These are phyloP conservation scores for Aspergillus bombycis DNA, from an alignment of 2,329 filamentous ascomycete genomes.

Conservation along the genomic window DNA sequence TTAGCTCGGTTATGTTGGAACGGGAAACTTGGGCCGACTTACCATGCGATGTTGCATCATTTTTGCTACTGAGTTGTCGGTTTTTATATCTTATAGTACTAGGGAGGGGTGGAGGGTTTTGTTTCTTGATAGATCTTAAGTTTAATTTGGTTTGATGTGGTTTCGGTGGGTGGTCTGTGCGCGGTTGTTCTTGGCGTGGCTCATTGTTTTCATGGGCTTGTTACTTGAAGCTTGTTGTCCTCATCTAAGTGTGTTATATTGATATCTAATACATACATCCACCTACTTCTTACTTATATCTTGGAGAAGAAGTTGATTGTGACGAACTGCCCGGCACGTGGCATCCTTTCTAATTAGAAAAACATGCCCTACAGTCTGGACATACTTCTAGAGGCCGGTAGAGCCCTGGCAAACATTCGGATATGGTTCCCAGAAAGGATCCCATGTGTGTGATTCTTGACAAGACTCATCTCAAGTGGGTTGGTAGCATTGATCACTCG, in stretches of 20 bases:
- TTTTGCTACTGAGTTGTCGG: conserved; percentile 18
- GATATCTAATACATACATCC: no score
- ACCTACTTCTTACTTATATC: not conserved
- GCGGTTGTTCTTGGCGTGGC: not conserved
- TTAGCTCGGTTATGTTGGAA: not conserved
- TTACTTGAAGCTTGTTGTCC: not conserved
- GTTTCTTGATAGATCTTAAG: conserved; percentile 3
- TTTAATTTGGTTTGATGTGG: conserved; percentile 1
- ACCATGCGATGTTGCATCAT: conserved; percentile 67
- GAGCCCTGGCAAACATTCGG: not conserved
- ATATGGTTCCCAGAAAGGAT: not conserved
- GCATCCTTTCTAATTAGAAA: not conserved
- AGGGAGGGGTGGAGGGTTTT: not conserved
- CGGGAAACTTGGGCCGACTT: conserved; percentile 23
- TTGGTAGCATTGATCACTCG: not conserved
- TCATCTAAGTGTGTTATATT: not conserved
- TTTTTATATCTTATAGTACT: not conserved
- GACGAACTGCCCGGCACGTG: no score
- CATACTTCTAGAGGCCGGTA: not conserved
- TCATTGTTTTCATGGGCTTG: not conserved
- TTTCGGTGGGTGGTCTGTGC: not conserved
- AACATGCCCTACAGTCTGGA: not conserved
- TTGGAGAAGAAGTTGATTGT: not conserved
- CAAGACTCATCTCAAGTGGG: no score
- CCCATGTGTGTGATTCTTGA: not conserved